Evolutionary conservation across 2,329 filamentous ascomycete species (phyloP), one percentile per base, ranked within the genome.

Genomic region (Cordyceps militaris): DNA sequence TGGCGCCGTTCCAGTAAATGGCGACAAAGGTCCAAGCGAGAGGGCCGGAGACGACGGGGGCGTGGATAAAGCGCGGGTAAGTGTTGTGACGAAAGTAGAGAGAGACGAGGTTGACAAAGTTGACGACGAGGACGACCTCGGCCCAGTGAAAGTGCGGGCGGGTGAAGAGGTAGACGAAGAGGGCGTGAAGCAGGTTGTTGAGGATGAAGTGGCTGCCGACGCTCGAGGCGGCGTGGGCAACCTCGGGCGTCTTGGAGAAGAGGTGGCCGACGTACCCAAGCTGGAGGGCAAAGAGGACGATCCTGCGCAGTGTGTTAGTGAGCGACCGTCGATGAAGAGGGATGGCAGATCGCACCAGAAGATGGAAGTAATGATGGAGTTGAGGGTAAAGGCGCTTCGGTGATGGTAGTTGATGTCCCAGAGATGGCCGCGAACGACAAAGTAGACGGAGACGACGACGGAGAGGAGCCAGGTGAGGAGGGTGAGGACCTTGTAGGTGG

Each of bases 1-100:
- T 85, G 21, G 91, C 90, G 9, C 91, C 91, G 65, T 91, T 89
- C 89, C 90, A 96, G 77, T 92, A 93, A 55, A 96, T 79, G 30
- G 89, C 88, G 14, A 93, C 85, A 67, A 94, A 89, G 14, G 87
- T 91, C 89, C 90, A 96, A 14, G 73, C 89, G 64, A 96, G 77
- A 6, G 91, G 91, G 0, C 85, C 89, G 16, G 87, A 86, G 23
- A 91, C 84, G 46, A 85, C 85, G 6, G 89, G 84, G 11, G 85
- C 75, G 72, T 96, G 91, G 64, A 96, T 89, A 66, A 88, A 84
- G 60, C 85, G 80, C 4, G 88, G 84, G 56, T 87, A 86, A 0
- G 81, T 81, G 21, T 81, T 80, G 74, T 95, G 87, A 61, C 87
- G 85, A 81, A 93, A 91, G 76, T 96, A 96, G 32, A 92, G 81